Evolutionary conservation across 768 basidiomycete species (phyloP), one percentile per base, ranked within the genome.

Genomic region (Psilocybe cubensis): DNA sequence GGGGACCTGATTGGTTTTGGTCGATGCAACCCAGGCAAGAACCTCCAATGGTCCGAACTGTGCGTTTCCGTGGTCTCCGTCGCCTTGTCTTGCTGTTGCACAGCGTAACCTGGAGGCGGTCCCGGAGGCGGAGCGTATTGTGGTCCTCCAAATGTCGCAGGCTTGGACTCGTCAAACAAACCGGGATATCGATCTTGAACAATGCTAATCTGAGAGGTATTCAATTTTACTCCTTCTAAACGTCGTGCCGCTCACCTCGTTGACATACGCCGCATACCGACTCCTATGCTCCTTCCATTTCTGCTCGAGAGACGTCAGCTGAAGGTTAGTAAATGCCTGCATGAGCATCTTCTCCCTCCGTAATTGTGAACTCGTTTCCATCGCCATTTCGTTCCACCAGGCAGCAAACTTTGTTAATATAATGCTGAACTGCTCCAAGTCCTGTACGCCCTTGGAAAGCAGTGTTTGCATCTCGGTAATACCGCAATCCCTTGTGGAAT

Each of bases 341-440:
- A 38, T 21, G 24, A 52, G 35, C 2, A 10, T 9, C 21, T 52
- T 28, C 27, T 58, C 57, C 3, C 63, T 46, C n/a, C 29, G 47
- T 1, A 61, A 35, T 28, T 64, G 63, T 7, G 63, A 53, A 5
- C 21, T 58, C 10, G 59, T 61, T 38, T 61, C 59, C 63, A 64
- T 56, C 10, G 52, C 57, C n/a, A 64, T 59, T 25, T 52, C 48
- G 28, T 64, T 64, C 63, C 63, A 64, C 63, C 63, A 64, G 17
- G 52, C 47, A 3, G 46, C 60, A 20, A 64, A 61, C 41, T 57
- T 56, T 4, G 63, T 54, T 20, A 64, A 42, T 7, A 57, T 54
- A 1, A 43, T 38, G n/a, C 60, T 57, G 28, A 64, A 59, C 35
- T 61, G 53, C 33, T 64, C 63, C 33, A 64, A 57, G 33, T 64